A percentile compares a stretch with the other conserved stretches of the same genome.
Evolutionary conservation across 2,329 filamentous ascomycete species (phyloP).

Genomic region (Claviceps cyperi): DNA sequence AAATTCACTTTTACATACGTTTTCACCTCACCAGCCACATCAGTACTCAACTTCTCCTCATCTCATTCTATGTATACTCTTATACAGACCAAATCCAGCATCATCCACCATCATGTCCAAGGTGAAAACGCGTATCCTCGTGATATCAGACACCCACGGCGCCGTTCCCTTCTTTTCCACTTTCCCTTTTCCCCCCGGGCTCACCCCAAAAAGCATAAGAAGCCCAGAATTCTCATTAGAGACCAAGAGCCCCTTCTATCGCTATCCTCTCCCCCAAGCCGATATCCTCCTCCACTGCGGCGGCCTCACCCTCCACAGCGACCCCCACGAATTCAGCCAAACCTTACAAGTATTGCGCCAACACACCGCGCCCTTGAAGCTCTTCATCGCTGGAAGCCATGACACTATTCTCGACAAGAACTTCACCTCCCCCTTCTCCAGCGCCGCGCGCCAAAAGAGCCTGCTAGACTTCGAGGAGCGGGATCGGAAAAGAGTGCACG

Average conservation of each 20-base stretch:
- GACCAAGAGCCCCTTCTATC: conserved; percentile 11
- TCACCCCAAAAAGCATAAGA: no score
- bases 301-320: conserved; percentile 31
- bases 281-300: conserved; percentile 40
- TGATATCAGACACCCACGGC: conserved; percentile 26
- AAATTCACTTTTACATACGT: no score
- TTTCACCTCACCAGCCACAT: no score
- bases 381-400: conserved; percentile 42
- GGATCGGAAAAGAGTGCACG: conserved; percentile 9
- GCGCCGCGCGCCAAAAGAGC: no score
- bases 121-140: conserved; percentile 22
- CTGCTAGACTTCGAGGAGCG: no score
- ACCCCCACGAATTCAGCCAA: conserved; percentile 23
- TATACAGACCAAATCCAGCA: no score
- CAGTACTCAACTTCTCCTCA: no score
- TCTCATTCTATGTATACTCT: no score
- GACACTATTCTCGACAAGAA: conserved; percentile 28
- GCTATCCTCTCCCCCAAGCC: conserved; percentile 17
- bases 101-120: conserved; percentile 9
- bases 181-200: no score
- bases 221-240: no score
- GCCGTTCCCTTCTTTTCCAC: not conserved
- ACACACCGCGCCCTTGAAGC: conserved; percentile 34
- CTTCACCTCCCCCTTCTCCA: no score
- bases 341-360: conserved; percentile 27